A percentile compares a stretch with the other conserved stretches of the same genome.
Evolutionary conservation across 208 protist genomes (phyloP).

Genomic region (Leishmania braziliensis): DNA sequence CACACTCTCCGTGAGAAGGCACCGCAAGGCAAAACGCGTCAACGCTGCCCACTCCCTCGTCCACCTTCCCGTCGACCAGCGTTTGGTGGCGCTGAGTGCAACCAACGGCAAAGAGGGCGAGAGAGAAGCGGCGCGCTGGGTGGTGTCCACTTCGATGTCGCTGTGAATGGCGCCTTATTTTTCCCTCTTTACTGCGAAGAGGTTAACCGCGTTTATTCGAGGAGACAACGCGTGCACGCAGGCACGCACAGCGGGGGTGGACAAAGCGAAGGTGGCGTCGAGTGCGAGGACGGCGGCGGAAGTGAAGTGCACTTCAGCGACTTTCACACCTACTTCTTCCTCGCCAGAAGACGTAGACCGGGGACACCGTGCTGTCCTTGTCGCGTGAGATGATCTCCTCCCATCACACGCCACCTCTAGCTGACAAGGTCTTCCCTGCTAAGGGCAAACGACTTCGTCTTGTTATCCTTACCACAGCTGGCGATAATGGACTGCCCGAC

Average conservation of each 20-base stretch:
- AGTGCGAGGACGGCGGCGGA: neutral
- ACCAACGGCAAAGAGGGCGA: neutral
- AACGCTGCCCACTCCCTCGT: neutral
- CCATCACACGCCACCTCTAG: neutral
- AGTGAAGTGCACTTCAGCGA: neutral
- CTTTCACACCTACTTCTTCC: neutral
- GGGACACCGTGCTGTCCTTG: neutral
- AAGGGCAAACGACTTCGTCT: slow-evolving; percentile 64
- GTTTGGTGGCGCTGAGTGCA: neutral
- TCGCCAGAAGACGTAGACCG: neutral
- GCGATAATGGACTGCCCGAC: slow-evolving; percentile 59
- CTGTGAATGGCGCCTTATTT: neutral
- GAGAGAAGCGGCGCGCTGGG: neutral
- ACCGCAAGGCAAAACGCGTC: neutral
- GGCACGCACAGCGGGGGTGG: neutral
- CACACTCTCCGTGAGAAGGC: neutral
- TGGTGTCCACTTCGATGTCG: neutral
- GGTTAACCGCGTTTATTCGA: neutral
- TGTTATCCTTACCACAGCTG: slow-evolving; percentile 85
- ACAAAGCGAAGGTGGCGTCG: neutral
- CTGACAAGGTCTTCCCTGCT: slow-evolving; percentile 33
- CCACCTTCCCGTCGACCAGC: neutral
- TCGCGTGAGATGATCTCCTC: neutral
- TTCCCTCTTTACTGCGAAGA: neutral
- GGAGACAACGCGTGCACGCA: neutral